phyloP scores from a whole-genome alignment of 2,329 filamentous ascomycete genomes.

The Xylariaceae sp. region DNA sequence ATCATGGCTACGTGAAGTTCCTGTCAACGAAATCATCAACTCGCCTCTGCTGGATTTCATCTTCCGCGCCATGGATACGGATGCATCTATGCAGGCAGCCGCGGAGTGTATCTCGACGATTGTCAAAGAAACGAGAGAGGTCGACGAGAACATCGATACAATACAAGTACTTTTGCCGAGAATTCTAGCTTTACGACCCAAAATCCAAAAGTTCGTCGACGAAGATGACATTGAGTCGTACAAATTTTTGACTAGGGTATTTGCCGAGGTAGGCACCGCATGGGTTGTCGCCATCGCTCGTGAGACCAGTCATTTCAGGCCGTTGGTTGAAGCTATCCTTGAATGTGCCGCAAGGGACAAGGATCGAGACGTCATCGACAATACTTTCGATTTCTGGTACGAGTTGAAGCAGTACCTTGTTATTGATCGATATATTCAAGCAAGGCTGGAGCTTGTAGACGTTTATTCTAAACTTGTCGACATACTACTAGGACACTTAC shows the following conservation, averaged over 20 bases:
- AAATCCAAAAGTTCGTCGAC: constrained; percentile 75
- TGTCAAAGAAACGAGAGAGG: constrained; percentile 88
- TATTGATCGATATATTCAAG: constrained; percentile 85
- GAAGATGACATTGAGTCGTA: constrained; percentile 85
- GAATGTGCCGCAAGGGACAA: constrained; percentile 88
- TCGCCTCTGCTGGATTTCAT: constrained; percentile 85
- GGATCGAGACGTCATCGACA: constrained; percentile 88
- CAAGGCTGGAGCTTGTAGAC: constrained; percentile 76
- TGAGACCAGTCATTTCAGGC: constrained; percentile 79
- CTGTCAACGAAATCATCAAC: constrained; percentile 79
- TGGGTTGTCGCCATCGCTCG: constrained; percentile 94
- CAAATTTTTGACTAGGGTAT: constrained; percentile 87
- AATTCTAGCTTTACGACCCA: constrained; percentile 76
- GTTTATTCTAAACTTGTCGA: constrained; percentile 90
- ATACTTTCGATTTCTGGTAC: constrained; percentile 98
- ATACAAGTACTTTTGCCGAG: constrained; percentile 85
- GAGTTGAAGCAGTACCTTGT: constrained; percentile 97
- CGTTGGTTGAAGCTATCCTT: constrained; percentile 87
- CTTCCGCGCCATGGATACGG: constrained; percentile 75
- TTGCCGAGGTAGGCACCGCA: constrained; percentile 89
- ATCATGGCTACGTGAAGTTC: constrained; percentile 94
- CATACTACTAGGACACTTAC: constrained; percentile 86
- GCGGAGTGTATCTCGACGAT: constrained; percentile 93
- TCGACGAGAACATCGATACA: constrained; percentile 83
- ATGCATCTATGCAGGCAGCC: constrained; percentile 82